Evolutionary conservation across 345 rosid genomes (phyloP), one percentile per base, ranked within the genome.

Genomic region (Eucalyptus caleyi): DNA sequence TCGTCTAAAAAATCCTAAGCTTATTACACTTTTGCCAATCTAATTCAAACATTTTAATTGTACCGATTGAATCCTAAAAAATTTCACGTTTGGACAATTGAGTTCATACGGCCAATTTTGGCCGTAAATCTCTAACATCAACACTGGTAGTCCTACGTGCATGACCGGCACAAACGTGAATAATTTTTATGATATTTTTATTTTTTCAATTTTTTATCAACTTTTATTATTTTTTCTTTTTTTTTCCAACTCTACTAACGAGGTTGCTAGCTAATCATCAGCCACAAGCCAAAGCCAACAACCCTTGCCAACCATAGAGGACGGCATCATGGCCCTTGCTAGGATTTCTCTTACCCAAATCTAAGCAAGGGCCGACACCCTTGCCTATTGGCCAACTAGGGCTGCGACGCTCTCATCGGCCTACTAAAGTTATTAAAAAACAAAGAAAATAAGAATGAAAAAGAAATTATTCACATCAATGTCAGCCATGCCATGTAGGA

Each of bases 101-200:
- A 4, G 6, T 56, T 3, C 27, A 56, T 56, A 5, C 23, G 0
- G 1, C 62, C 13, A 56, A 23, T 56, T 56, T 9, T 56, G 2
- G 2, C 5, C 1, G 2, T 0, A 56, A 24, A 4, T 23, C 62
- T 2, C 5, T 56, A 56, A 56, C 0, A 2, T 23, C 27, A 21
- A 56, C 27, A 21, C 6, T 0, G 1, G 27, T 56, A 1, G 1
- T 56, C 62, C 27, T 23, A 56, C 2, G 3, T 56, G 62, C 62
- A 56, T 12, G 2, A 24, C 30, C 12, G 1, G 0, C 2, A 30
- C 27, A 56, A 56, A 24, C 13, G 1, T 23, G 30, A 9, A 56
- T 3, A 56, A 56, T 23, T 56, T 56, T 9, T 23, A 56, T 56
- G 9, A 23, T 23, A 0, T 56, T 54, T 56, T 56, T 56, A 4